A percentile compares a stretch with the other conserved stretches of the same genome.
These are phyloP conservation scores for Lachnellula occidentalis DNA, from an alignment of 2,329 filamentous ascomycete genomes.

Conservation along the genomic window DNA sequence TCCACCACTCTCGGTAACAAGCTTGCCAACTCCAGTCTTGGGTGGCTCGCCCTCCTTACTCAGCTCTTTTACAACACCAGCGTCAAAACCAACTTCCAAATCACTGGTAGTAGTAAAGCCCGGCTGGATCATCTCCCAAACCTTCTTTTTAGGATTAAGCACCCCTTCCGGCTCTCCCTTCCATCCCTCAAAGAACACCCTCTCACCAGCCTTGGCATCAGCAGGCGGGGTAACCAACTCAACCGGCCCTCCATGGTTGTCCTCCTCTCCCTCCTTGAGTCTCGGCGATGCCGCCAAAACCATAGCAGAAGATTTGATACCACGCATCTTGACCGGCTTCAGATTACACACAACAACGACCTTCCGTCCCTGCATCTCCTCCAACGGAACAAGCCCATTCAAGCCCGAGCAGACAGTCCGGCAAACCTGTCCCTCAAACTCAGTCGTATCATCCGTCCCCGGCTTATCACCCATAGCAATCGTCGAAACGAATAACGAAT, in stretches of 20 bases:
- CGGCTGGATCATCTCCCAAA: conserved; percentile 95
- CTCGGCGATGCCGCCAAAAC: conserved; percentile 90
- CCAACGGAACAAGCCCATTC: conserved; percentile 85
- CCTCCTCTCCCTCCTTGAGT: conserved; percentile 72
- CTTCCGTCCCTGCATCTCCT: conserved; percentile 95
- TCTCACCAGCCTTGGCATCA: conserved; percentile 74
- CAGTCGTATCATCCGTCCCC: conserved; percentile 80
- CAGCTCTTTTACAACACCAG: conserved; percentile 67
- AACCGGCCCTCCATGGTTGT: conserved; percentile 82
- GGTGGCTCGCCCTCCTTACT: conserved; percentile 57
- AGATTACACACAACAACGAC: conserved; percentile 95
- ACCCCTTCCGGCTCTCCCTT: conserved; percentile 86
- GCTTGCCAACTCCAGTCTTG: conserved; percentile 45
- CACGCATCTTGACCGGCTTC: conserved; percentile 98
- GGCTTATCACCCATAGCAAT: conserved; percentile 89
- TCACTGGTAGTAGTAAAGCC: conserved; percentile 84
- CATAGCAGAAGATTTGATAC: conserved; percentile 78
- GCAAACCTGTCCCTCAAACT: conserved; percentile 86
- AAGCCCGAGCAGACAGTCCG: conserved; percentile 96
- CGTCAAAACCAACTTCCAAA: conserved; percentile 83
- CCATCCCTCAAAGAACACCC: conserved; percentile 92
- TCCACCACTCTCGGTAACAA: conserved; percentile 73
- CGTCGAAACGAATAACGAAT: conserved; percentile 91
- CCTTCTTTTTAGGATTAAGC: conserved; percentile 98
- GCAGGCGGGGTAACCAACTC: conserved; percentile 84